Evolutionary conservation across 2,329 filamentous ascomycete genomes (phyloP).

Genomic region (Aaosphaeria arxii): DNA sequence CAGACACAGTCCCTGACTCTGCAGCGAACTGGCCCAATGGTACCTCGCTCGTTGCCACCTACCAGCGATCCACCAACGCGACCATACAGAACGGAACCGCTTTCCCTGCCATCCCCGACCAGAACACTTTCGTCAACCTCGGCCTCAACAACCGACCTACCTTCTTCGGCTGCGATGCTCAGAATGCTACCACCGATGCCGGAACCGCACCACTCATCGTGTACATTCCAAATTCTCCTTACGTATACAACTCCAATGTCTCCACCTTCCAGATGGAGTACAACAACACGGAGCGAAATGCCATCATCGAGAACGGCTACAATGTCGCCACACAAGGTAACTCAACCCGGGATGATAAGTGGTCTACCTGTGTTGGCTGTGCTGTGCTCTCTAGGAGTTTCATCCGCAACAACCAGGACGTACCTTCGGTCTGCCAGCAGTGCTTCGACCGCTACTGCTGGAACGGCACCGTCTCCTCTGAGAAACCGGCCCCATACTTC

Average conservation of each 20-base stretch:
- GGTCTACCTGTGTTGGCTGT: constrained; percentile 84
- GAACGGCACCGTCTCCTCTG: constrained; percentile 67
- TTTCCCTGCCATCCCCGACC: constrained; percentile 70
- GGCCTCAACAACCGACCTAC: constrained; percentile 71
- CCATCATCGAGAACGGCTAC: constrained; percentile 83
- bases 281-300: constrained; percentile 64
- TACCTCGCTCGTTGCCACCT: constrained; percentile 70
- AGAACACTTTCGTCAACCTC: constrained; percentile 75
- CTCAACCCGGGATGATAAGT: constrained; percentile 58
- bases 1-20: constrained; percentile 56
- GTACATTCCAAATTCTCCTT: constrained; percentile 85
- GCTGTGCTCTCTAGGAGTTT: constrained; percentile 78
- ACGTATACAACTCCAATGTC: constrained; percentile 72
- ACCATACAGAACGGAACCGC: constrained; percentile 63
- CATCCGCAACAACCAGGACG: constrained; percentile 62
- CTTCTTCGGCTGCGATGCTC: constrained; percentile 75
- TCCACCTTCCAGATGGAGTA: constrained; percentile 72
- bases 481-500: constrained; percentile 22
- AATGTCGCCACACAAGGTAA: constrained; percentile 82
- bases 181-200: constrained; percentile 63
- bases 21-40: constrained; percentile 71
- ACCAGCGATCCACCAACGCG: constrained; percentile 59
- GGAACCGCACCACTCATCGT: constrained; percentile 67
- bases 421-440: constrained; percentile 68
- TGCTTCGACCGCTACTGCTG: constrained; percentile 90